These are phyloP conservation scores for Phytopythium ostracodes DNA, from an alignment of 352 stramenopile species.

Conservation along the genomic window DNA sequence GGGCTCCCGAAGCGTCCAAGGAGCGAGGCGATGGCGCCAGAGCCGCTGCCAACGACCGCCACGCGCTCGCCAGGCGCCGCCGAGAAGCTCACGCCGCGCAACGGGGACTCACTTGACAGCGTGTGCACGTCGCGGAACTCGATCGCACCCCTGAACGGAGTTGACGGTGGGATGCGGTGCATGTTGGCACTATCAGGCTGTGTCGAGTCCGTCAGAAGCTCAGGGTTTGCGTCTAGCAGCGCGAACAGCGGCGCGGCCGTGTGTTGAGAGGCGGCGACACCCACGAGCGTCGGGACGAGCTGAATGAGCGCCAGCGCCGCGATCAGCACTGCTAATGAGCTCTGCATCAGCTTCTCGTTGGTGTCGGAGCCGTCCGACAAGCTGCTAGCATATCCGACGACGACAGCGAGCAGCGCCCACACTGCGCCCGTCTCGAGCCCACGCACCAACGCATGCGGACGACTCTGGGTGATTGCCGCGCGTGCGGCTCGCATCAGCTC, in stretches of 20 bases:
- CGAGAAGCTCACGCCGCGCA: constrained; percentile 27
- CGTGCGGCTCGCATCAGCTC: constrained; percentile 11
- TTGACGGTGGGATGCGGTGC: constrained; percentile 8
- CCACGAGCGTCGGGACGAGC: constrained; percentile 14
- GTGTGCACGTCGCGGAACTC: constrained; percentile 19
- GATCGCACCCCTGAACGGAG: constrained; percentile 8
- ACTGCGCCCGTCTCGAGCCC: constrained; percentile 13
- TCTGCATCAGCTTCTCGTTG: constrained; percentile 13
- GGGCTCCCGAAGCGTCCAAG: constrained; percentile 28
- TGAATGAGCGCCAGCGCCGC: constrained; percentile 18
- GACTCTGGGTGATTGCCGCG: constrained; percentile 7
- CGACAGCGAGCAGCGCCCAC: constrained; percentile 23
- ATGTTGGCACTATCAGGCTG: neutral
- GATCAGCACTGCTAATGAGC: constrained; percentile 8
- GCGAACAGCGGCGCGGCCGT: constrained; percentile 18
- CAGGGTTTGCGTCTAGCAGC: constrained; percentile 9
- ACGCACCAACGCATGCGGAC: constrained; percentile 9
- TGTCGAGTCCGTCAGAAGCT: constrained; percentile 4
- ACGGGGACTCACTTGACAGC: neutral
- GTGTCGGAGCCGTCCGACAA: neutral
- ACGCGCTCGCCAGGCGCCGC: constrained; percentile 36
- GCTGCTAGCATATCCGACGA: constrained; percentile 19
- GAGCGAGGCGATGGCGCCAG: constrained; percentile 29
- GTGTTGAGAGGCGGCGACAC: constrained; percentile 5
- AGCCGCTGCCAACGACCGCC: constrained; percentile 30